Conservation (phyloP, 192 early-diverging fungal species). For the Rhizophagus prolifer region DNA sequence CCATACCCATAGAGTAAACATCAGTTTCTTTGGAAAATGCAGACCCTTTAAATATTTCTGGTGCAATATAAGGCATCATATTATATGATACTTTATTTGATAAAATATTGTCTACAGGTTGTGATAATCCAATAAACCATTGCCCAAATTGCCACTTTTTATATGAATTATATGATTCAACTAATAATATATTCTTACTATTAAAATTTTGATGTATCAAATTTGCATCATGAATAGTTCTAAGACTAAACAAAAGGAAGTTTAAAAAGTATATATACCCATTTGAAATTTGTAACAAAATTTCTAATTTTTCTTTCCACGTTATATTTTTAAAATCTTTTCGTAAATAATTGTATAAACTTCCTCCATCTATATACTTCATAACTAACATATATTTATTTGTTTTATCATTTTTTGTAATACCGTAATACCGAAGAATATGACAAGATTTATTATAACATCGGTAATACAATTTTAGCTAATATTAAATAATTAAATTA, state of each 20-base stretch:
- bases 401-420: not conserved
- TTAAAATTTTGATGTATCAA: too few species aligned
- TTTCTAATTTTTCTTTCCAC: constrained; percentile 18
- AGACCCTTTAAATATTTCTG: too few species aligned
- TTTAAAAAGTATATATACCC: not conserved
- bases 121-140: not conserved
- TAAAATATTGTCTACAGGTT: too few species aligned
- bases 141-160: not conserved
- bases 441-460: not conserved
- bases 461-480: not conserved
- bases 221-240: too few species aligned
- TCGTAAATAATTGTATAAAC: not conserved
- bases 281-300: not conserved
- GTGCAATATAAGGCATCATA: too few species aligned
- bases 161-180: not conserved
- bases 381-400: constrained; percentile 4
- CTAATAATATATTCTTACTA: not conserved
- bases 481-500: not conserved
- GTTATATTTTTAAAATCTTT: constrained; percentile 1
- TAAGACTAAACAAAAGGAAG: not conserved
- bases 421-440: not conserved
- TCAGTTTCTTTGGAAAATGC: too few species aligned
- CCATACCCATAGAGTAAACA: too few species aligned
- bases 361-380: constrained; percentile 2
- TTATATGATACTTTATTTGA: too few species aligned